Conservation (phyloP, 2,329 filamentous ascomycete genomes). For the Colletotrichum paranaense region DNA sequence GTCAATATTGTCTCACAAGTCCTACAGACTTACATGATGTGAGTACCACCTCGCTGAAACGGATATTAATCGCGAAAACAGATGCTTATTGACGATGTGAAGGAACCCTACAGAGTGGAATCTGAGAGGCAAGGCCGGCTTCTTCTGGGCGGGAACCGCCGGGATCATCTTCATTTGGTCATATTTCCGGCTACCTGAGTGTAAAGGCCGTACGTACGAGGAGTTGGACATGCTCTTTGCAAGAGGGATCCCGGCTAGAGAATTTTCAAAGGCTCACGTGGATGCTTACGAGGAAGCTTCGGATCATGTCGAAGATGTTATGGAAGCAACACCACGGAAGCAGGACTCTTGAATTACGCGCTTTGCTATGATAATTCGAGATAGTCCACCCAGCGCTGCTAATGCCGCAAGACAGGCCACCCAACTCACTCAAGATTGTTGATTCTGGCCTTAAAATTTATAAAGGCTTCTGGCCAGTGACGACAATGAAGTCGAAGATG, state of each 20-base stretch:
- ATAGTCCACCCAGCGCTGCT: background rate
- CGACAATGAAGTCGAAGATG: conserved; percentile 44
- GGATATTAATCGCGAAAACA: too few species aligned
- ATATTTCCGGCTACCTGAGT: conserved; percentile 64
- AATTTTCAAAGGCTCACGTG: conserved; percentile 50
- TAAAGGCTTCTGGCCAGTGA: conserved; percentile 43
- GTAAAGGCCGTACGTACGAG: conserved; percentile 61
- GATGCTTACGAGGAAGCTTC: conserved; percentile 37
- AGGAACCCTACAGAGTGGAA: conserved; percentile 50
- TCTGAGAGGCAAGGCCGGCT: conserved; percentile 53
- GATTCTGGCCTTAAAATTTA: background rate
- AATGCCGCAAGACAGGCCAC: background rate
- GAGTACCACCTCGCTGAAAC: background rate
- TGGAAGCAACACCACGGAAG: conserved; percentile 3
- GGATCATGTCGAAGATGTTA: conserved; percentile 2
- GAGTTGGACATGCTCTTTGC: conserved; percentile 66
- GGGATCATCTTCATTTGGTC: conserved; percentile 59
- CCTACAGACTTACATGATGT: conserved; percentile 48
- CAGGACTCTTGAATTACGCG: background rate
- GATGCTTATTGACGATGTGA: background rate
- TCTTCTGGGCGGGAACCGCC: conserved; percentile 56
- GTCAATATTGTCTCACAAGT: conserved; percentile 51
- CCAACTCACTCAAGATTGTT: background rate
- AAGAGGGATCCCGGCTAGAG: conserved; percentile 49
- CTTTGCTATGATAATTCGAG: background rate